These are phyloP conservation scores for Lithospermum erythrorhizon DNA, from an alignment of 257 asterid genomes.

Conservation along the genomic window DNA sequence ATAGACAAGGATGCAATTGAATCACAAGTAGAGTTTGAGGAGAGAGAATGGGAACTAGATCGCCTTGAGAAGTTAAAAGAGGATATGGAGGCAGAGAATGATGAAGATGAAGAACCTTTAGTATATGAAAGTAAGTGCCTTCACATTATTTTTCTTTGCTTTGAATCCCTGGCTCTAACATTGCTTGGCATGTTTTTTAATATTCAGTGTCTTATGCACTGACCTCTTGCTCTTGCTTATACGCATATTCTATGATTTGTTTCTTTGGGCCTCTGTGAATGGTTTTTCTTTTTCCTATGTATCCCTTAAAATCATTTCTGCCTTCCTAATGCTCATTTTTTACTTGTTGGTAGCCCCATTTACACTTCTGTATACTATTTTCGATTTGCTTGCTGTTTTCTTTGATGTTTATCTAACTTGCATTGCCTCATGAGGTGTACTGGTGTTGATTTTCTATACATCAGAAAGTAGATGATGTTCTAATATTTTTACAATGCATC, in stretches of 20 bases:
- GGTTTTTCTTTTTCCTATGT: neutral
- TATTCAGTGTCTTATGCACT: neutral
- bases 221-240: neutral
- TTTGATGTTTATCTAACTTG: too few species aligned
- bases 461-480: too few species aligned
- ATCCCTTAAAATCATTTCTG: neutral
- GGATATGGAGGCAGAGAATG: conserved; percentile 97
- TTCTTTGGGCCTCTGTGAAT: neutral
- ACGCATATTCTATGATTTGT: neutral
- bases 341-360: neutral
- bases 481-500: too few species aligned
- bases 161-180: neutral
- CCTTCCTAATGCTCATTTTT: neutral
- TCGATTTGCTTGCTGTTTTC: too few species aligned
- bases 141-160: conserved; percentile 6
- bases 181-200: neutral
- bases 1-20: conserved; percentile 61
- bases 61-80: conserved; percentile 92
- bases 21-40: conserved; percentile 50
- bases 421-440: too few species aligned
- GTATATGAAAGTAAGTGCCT: conserved; percentile 75
- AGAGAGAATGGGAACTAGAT: conserved; percentile 93
- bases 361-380: too few species aligned
- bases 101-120: conserved; percentile 95
- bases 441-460: too few species aligned